A percentile compares a stretch with the other conserved stretches of the same genome.
Evolutionary conservation across 208 protist species (phyloP).

Genomic region (Leishmania guyanensis): DNA sequence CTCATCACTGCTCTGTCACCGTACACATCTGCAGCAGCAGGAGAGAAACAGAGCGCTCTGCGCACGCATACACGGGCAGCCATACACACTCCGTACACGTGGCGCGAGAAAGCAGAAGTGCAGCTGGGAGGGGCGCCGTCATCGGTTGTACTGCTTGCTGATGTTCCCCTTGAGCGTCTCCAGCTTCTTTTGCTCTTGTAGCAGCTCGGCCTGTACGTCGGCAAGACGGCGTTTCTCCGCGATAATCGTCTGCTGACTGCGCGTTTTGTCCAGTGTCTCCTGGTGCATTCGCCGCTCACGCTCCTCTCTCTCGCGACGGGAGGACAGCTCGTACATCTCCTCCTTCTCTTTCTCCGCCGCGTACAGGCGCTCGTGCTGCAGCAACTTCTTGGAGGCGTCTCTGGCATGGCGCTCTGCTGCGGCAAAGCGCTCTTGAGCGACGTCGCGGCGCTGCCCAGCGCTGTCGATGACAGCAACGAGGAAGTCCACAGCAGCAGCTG

Average conservation of each 20-base stretch:
- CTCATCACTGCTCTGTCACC: neutral
- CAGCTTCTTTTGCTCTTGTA: slow-evolving; percentile 37
- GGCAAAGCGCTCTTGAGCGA: slow-evolving; percentile 28
- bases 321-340: slow-evolving; percentile 46
- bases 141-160: slow-evolving; percentile 60
- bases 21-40: neutral
- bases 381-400: slow-evolving; percentile 30
- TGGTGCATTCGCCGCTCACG: slow-evolving; percentile 51
- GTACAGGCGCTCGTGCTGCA: slow-evolving; percentile 38
- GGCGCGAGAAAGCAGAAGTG: slow-evolving; percentile 1
- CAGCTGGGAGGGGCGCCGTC: neutral
- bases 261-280: slow-evolving; percentile 43
- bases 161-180: slow-evolving; percentile 58
- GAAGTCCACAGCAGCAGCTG: slow-evolving; percentile 34
- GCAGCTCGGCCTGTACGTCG: slow-evolving; percentile 47
- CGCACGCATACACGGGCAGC: neutral
- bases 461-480: slow-evolving; percentile 44
- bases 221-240: slow-evolving; percentile 52
- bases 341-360: slow-evolving; percentile 58
- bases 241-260: slow-evolving; percentile 46
- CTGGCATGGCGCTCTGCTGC: slow-evolving; percentile 31
- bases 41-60: neutral
- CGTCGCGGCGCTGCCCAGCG: slow-evolving; percentile 31
- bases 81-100: neutral
- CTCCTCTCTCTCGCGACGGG: slow-evolving; percentile 46